These are phyloP conservation scores for Kluyveromyces marxianus DNA, from an alignment of 1,139 yeast species.

Conservation along the genomic window DNA sequence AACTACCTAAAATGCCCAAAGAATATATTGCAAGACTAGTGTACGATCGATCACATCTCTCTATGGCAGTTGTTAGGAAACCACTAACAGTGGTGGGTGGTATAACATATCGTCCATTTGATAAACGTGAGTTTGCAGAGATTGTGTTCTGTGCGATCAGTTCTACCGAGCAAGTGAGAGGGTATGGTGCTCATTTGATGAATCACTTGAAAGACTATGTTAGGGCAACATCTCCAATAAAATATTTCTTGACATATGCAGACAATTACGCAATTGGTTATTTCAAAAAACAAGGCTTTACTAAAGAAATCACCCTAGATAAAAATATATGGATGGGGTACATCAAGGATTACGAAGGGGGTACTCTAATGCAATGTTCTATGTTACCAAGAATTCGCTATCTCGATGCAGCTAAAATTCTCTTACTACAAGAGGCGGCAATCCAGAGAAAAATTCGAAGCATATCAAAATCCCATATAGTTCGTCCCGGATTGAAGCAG, in stretches of 20 bases:
- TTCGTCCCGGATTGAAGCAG: constrained; percentile 71
- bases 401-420: constrained; percentile 78
- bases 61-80: constrained; percentile 90
- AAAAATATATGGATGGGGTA: constrained; percentile 95
- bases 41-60: constrained; percentile 86
- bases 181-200: constrained; percentile 98
- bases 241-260: constrained; percentile 89
- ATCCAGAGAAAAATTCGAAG: constrained; percentile 76
- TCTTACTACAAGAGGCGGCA: constrained; percentile 85
- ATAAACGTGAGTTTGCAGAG: constrained; percentile 86
- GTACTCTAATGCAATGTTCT: constrained; percentile 94
- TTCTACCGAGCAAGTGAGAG: constrained; percentile 94
- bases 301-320: constrained; percentile 85
- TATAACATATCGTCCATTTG: constrained; percentile 90
- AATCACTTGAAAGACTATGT: constrained; percentile 95
- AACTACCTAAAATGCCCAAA: constrained; percentile 96
- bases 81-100: constrained; percentile 97
- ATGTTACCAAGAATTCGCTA: constrained; percentile 87
- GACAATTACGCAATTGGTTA: constrained; percentile 98
- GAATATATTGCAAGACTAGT: constrained; percentile 93
- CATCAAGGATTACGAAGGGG: constrained; percentile 97
- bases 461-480: constrained; percentile 70
- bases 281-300: constrained; percentile 95
- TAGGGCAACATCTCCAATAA: constrained; percentile 76
- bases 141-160: constrained; percentile 97